Evolutionary conservation across 176 grass and related monocot species (phyloP).

Genomic region (Paspalum notatum): DNA sequence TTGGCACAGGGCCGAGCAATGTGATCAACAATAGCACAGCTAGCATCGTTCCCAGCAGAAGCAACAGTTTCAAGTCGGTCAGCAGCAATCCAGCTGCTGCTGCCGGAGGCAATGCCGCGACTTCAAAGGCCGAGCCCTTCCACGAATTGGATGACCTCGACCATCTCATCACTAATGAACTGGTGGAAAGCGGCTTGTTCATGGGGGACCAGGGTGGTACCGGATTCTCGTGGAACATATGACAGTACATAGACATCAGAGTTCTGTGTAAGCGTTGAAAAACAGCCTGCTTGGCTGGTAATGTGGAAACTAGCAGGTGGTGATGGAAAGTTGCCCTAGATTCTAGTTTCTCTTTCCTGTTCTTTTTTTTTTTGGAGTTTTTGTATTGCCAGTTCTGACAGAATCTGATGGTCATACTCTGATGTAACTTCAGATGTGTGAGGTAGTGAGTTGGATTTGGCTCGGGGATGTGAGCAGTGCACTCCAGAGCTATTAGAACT

Average conservation of each 20-base stretch:
- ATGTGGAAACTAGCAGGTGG: background rate
- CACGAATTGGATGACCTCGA: constrained; percentile 64
- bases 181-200: constrained; percentile 66
- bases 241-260: background rate
- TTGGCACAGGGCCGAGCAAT: constrained; percentile 45
- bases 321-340: constrained; percentile 16
- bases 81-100: constrained; percentile 62
- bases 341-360: background rate
- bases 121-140: constrained; percentile 57
- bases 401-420: constrained; percentile 28
- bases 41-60: constrained; percentile 51
- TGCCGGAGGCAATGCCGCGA: constrained; percentile 33
- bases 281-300: constrained; percentile 15
- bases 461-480: no score
- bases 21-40: constrained; percentile 51
- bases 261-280: background rate
- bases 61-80: constrained; percentile 83
- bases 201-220: constrained; percentile 42
- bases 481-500: background rate
- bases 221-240: constrained; percentile 62
- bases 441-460: constrained; percentile 15
- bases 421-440: constrained; percentile 30
- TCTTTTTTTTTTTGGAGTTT: background rate
- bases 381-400: background rate
- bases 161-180: constrained; percentile 49